Percentiles rank a stretch among this genome's conserved stretches.
These are phyloP conservation scores for Pontederia paniculata DNA, from an alignment of 176 grass and related monocot species.

Conservation along the genomic window DNA sequence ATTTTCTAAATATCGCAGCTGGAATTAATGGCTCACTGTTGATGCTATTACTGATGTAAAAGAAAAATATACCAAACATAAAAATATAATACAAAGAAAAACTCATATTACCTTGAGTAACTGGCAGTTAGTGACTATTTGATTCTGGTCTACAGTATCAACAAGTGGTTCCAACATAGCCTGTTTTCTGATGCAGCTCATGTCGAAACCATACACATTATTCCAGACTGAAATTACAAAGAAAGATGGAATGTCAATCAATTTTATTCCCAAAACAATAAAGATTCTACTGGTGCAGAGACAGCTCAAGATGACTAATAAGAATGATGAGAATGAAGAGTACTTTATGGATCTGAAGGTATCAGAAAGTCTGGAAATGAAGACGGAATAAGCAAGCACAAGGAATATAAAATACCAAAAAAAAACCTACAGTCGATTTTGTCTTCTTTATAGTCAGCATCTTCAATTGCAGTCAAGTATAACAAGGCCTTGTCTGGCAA, in stretches of 20 bases:
- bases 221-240: constrained; percentile 55
- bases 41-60: too few species aligned
- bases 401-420: neutral
- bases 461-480: constrained; percentile 88
- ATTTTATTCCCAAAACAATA: too few species aligned
- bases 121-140: constrained; percentile 85
- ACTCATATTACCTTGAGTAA: constrained; percentile 47
- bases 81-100: neutral
- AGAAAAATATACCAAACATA: neutral
- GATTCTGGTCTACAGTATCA: constrained; percentile 75
- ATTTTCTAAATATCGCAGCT: neutral
- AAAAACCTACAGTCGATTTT: constrained; percentile 75
- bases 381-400: too few species aligned
- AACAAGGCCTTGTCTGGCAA: constrained; percentile 84
- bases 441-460: constrained; percentile 90
- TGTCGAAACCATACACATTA: constrained; percentile 94
- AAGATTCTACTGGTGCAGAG: too few species aligned
- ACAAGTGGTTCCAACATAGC: constrained; percentile 93
- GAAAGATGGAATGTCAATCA: neutral
- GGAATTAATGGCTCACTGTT: too few species aligned
- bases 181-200: constrained; percentile 98
- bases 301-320: neutral
- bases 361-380: neutral
- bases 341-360: neutral
- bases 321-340: neutral